Conservation (phyloP, 768 basidiomycete genomes). For the Hypholoma fasciculare region DNA sequence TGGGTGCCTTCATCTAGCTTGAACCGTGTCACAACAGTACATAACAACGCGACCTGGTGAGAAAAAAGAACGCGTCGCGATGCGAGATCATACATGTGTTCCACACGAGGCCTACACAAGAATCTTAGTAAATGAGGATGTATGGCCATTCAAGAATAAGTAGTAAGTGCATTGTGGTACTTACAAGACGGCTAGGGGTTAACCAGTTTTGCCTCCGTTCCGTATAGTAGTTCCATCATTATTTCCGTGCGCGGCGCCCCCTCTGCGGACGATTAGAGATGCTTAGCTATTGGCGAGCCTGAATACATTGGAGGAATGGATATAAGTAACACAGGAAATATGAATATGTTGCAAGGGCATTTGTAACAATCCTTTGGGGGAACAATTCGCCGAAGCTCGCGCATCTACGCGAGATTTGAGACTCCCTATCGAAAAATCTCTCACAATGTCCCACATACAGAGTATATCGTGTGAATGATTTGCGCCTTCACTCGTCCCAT, state of each 20-base stretch:
- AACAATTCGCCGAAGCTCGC: too few relatives aligned
- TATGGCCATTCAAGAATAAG: neutral
- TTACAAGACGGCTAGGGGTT: neutral
- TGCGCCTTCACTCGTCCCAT: neutral
- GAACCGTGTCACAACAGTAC: conserved; percentile 40
- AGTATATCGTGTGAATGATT: neutral
- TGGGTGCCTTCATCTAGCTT: conserved; percentile 20
- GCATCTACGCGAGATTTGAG: too few relatives aligned
- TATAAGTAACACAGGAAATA: too few relatives aligned
- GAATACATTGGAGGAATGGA: too few relatives aligned
- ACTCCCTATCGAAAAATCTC: too few relatives aligned
- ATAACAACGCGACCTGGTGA: conserved; percentile 40
- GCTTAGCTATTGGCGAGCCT: too few relatives aligned
- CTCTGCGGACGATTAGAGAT: too few relatives aligned
- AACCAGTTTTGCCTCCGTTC: neutral
- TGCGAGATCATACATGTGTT: conserved; percentile 20
- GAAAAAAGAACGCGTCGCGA: conserved; percentile 30
- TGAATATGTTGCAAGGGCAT: too few relatives aligned
- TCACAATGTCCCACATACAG: neutral
- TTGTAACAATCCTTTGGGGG: too few relatives aligned
- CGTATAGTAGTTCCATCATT: neutral
- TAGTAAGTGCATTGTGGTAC: too few relatives aligned
- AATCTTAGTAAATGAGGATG: too few relatives aligned
- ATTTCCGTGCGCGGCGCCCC: too few relatives aligned
- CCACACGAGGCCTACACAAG: conserved; percentile 15